These are phyloP conservation scores for Lentinula boryana DNA, from an alignment of 768 basidiomycete species.

Conservation along the genomic window DNA sequence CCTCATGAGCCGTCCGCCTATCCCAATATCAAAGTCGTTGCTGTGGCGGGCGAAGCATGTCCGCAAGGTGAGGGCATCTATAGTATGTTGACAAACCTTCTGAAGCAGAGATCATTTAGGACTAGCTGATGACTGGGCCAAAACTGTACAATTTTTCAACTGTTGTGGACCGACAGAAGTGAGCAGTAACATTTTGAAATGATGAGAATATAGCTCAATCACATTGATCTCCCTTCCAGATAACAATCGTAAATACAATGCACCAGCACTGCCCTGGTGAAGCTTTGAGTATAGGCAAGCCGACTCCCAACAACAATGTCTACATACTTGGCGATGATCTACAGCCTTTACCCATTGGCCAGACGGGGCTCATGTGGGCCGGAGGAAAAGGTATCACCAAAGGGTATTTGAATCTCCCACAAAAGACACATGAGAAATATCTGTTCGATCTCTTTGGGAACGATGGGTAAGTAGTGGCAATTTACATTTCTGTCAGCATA, in stretches of 20 bases:
- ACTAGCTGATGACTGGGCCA: slow-evolving; percentile 40
- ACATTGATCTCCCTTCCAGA: slow-evolving; percentile 19
- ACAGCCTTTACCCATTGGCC: slow-evolving; percentile 23
- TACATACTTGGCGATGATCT: slow-evolving; percentile 28
- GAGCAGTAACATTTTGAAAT: neutral
- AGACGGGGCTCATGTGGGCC: slow-evolving; percentile 52
- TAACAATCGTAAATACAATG: slow-evolving; percentile 54
- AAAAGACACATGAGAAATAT: slow-evolving; percentile 49
- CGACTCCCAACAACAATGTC: slow-evolving; percentile 48
- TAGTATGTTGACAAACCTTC: neutral
- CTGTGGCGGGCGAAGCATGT: slow-evolving; percentile 37
- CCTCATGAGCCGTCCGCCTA: slow-evolving; percentile 35
- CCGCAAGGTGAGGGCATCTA: slow-evolving; percentile 27
- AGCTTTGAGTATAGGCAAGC: slow-evolving; percentile 42
- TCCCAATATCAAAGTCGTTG: slow-evolving; percentile 34
- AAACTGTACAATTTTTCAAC: slow-evolving; percentile 39
- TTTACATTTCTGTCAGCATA: neutral
- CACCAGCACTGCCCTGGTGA: slow-evolving; percentile 36
- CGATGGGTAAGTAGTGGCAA: slow-evolving; percentile 30
- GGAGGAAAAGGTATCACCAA: slow-evolving; percentile 52
- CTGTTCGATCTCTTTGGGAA: slow-evolving; percentile 42
- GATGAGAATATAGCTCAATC: neutral
- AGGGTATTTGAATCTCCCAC: slow-evolving; percentile 51
- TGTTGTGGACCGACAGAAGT: slow-evolving; percentile 56
- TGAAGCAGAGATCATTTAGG: slow-evolving; percentile 10